Base-by-base conservation (phyloP, 768 basidiomycete species). In the Steccherinum ochraceum region DNA sequence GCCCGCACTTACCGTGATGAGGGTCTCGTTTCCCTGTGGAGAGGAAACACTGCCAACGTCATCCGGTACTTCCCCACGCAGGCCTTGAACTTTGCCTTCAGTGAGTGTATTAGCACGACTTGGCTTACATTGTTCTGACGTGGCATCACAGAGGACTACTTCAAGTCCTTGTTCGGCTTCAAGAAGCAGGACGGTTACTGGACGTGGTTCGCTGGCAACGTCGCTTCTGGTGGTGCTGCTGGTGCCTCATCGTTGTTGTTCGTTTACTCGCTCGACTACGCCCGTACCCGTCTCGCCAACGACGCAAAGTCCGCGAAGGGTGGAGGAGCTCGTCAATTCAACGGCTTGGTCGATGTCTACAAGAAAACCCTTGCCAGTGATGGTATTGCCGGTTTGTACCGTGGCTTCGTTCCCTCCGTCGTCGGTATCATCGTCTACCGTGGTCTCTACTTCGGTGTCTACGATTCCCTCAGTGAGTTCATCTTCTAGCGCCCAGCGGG, bases 41-140 rank as follows among this genome's bases (percentile, higher is more conserved):
- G 96, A 76, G 96, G 96, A 72, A 99, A 99, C 85, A 98, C 95
- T 52, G 95, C 96, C 82, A 99, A 99, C 76, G 96, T 99, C 75
- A 96, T 99, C 77, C 94, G 96, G 70, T 99, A 99, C 89, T 99
- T 99, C 93, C 96, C 96, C 48, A 99, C 96, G 52, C 95, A 99
- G 72, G 96, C 96, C 39, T 75, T 98, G 63, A 99, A 99, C 89
- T 98, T 99, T 65, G 95, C 95, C 69, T 98, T 97, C 88, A 98
- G 90, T 96, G 61, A 62, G 93, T 83, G 40, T 60, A 45, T 52
- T 20, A 1, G 1, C 35, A n/a, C 13, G 39, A 0, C 27, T n/a
- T 39, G 13, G 24, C 4, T 44, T 12, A 18, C 27, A 2, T 19
- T 40, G 3, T 47, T 51, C 61, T 65, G n/a, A 59, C 56, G 50